These are phyloP conservation scores for Camelina hispida DNA, from an alignment of 345 rosid species.

Conservation along the genomic window DNA sequence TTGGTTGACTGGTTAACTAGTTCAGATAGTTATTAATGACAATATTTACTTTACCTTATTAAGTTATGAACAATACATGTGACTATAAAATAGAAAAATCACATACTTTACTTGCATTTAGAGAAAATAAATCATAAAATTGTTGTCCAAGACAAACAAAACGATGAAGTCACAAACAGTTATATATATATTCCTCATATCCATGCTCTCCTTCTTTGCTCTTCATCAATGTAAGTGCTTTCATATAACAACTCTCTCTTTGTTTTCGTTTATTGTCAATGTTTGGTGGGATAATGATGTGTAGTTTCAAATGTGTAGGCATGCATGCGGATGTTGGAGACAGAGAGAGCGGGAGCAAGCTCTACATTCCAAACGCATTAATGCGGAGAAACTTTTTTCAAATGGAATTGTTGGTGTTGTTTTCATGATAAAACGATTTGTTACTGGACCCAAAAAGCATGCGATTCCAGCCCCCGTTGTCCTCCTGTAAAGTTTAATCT, in stretches of 20 bases:
- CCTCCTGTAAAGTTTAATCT: neutral
- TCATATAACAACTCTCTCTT: neutral
- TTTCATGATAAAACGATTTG: neutral
- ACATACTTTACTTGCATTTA: neutral
- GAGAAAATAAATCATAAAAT: neutral
- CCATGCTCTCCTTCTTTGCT: slow-evolving; percentile 25
- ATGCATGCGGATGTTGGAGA: no score
- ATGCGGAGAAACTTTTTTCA: neutral
- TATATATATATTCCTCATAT: slow-evolving; percentile 21
- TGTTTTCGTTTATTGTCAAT: neutral
- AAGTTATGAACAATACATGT: neutral
- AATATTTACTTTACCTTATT: neutral
- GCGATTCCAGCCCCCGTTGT: slow-evolving; percentile 4
- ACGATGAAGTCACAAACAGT: slow-evolving; percentile 17
- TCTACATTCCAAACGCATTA: no score
- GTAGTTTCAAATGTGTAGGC: neutral
- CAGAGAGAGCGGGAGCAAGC: no score
- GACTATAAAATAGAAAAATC: neutral
- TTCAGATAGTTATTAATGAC: neutral
- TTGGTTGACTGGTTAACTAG: neutral
- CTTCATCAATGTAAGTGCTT: slow-evolving; percentile 25
- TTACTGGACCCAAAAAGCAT: neutral
- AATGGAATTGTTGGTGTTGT: slow-evolving; percentile 41
- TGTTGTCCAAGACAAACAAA: slow-evolving; percentile 5
- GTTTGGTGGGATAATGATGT: slow-evolving; percentile 2